These are phyloP conservation scores for Lichtheimia ornata DNA, from an alignment of 371 early-diverging fungal species.

Conservation along the genomic window DNA sequence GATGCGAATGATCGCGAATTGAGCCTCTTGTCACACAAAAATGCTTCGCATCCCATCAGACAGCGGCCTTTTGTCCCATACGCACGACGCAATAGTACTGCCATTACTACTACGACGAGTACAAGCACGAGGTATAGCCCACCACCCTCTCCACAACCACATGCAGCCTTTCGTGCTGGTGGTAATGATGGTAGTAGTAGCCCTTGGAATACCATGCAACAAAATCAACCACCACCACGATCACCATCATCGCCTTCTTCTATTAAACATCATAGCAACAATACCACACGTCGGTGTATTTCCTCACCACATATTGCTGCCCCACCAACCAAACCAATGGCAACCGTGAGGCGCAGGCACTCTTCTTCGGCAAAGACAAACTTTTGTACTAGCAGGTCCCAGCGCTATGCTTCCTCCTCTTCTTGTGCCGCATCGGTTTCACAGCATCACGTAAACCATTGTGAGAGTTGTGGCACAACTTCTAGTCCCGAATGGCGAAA, in stretches of 20 bases:
- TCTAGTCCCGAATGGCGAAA: constrained; percentile 54
- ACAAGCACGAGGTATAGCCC: no score
- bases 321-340: not conserved
- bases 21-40: not conserved
- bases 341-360: constrained; percentile 9
- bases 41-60: not conserved
- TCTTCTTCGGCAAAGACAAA: constrained; percentile 9
- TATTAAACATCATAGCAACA: not conserved
- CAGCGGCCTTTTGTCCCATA: constrained; percentile 10
- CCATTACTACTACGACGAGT: not conserved
- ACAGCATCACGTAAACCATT: constrained; percentile 19
- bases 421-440: constrained; percentile 5
- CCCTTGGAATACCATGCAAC: not conserved
- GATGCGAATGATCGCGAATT: constrained; percentile 1
- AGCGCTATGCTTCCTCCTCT: no score
- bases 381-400: constrained; percentile 2
- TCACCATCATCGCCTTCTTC: not conserved
- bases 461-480: constrained; percentile 49
- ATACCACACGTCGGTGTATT: not conserved
- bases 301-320: not conserved
- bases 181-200: no score
- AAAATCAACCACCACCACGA: not conserved
- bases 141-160: not conserved
- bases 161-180: not conserved
- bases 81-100: constrained; percentile 10